Base-by-base conservation (phyloP, 2,329 filamentous ascomycete genomes). In the Curvularia hawaiiensis region DNA sequence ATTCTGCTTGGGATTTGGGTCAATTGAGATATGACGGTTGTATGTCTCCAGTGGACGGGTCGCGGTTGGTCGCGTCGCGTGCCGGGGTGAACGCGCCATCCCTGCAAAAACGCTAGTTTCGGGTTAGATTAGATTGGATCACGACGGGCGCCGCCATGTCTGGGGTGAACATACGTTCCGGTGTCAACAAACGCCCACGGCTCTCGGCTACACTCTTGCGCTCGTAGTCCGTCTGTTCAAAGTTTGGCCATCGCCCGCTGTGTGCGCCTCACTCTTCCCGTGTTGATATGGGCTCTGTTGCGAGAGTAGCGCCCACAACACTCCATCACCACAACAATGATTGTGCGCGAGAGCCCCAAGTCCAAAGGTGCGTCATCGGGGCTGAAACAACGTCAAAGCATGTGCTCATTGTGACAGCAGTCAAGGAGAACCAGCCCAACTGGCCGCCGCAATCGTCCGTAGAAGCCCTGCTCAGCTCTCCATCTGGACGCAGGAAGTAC, bases 401-500 rank as follows among this genome's bases (percentile, higher is more conserved):
- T 38, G 33, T 58, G 50, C 66, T 73, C 51, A 74, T 51, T 33
- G 10, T 18, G 10, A 14, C 26, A 12, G 30, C 46, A 74, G 75
- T 62, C 76, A 80, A 65, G 73, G 74, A 73, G 35, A 66, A 70
- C 31, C 66, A 67, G n/a, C 77, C 74, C 61, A 79, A 71, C 56
- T 89, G 86, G 86, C 86, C 86, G 55, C 86, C 86, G 18, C 80
- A 83, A 67, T 88, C 86, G 20, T 85, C 86, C 16, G 81, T 83
- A 65, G 84, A 88, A 61, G 86, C 85, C 22, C 79, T 88, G 16
- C 77, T 88, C 56, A 86, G 83, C 71, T 88, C 93, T 3, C 94
- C 94, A 1, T 86, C 88, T 64, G 94, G 92, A 52, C 89, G 92
- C 68, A 87, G 89, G 73, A 88, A 87, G 73, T 86, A 91, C 69